Conservation (phyloP, 179 eudicot genomes). For the Carnegiea gigantea region DNA sequence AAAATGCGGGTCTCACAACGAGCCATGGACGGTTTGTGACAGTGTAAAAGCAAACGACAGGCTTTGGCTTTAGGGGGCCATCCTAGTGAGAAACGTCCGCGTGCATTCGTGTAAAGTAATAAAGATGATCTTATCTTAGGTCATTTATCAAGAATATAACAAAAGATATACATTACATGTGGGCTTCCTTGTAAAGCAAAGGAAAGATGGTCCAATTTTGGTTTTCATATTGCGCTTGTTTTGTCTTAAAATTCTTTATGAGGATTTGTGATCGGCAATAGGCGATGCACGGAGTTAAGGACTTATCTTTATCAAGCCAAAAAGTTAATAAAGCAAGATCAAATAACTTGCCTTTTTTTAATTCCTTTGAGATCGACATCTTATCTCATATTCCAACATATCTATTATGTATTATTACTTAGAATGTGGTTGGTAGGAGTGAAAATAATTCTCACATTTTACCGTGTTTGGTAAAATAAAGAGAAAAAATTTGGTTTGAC, state of each 20-base stretch:
- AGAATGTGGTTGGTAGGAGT: no score
- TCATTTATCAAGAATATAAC: not conserved
- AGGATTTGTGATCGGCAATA: not conserved
- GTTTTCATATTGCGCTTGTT: not conserved
- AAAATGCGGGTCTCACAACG: no score
- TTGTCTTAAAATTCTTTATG: not conserved
- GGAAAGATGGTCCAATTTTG: not conserved
- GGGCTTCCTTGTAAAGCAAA: not conserved
- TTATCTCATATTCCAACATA: not conserved
- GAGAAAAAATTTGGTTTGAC: no score
- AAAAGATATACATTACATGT: not conserved
- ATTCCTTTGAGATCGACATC: not conserved
- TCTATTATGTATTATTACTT: no score
- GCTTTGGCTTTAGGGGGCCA: not conserved
- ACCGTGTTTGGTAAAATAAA: no score
- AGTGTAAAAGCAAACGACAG: not conserved
- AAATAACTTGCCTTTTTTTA: no score
- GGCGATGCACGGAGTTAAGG: no score
- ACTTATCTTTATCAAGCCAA: no score
- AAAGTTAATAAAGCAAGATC: no score
- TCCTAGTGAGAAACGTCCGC: not conserved
- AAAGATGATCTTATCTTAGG: not conserved
- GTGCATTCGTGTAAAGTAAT: constrained; percentile 25
- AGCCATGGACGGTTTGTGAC: not conserved
- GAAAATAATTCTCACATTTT: no score